Evolutionary conservation across 1,284 basidiomycete species (phyloP).

Genomic region (Apiotrichum porosum): DNA sequence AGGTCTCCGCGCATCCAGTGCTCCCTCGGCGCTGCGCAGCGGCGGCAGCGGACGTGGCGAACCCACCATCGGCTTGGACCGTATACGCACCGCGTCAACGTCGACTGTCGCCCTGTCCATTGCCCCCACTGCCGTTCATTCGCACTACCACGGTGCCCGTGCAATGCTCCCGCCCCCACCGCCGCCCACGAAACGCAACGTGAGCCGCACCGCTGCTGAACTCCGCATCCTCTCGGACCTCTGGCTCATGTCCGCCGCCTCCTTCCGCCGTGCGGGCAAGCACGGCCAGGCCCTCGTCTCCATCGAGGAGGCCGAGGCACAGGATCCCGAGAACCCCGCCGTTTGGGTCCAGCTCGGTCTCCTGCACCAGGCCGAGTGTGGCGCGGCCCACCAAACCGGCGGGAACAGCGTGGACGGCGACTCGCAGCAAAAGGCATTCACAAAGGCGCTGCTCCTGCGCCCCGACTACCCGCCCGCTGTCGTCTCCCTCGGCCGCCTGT

Average conservation of each 20-base stretch:
- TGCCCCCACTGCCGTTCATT: slow-evolving; percentile 76
- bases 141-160: slow-evolving; percentile 53
- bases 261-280: slow-evolving; percentile 82
- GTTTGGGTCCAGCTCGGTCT: slow-evolving; percentile 93
- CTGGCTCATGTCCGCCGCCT: slow-evolving; percentile 92
- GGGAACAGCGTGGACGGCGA: background rate
- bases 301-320: slow-evolving; percentile 90
- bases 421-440: slow-evolving; percentile 53
- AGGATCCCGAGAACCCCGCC: slow-evolving; percentile 76
- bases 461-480: slow-evolving; percentile 71
- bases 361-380: slow-evolving; percentile 55
- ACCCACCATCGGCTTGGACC: background rate
- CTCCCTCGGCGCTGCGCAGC: background rate
- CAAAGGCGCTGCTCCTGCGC: slow-evolving; percentile 74
- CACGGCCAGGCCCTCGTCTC: slow-evolving; percentile 83
- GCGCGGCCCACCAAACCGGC: slow-evolving; percentile 50
- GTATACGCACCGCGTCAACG: slow-evolving; percentile 23
- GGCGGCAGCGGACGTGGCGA: background rate
- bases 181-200: slow-evolving; percentile 19
- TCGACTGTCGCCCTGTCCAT: slow-evolving; percentile 31
- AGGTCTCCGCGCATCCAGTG: background rate
- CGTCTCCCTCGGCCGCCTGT: slow-evolving; percentile 68
- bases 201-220: slow-evolving; percentile 57
- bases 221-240: slow-evolving; percentile 72
- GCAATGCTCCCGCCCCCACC: slow-evolving; percentile 15